These are phyloP conservation scores for Serendipita sp. DNA, from an alignment of 768 basidiomycete genomes.

Conservation along the genomic window DNA sequence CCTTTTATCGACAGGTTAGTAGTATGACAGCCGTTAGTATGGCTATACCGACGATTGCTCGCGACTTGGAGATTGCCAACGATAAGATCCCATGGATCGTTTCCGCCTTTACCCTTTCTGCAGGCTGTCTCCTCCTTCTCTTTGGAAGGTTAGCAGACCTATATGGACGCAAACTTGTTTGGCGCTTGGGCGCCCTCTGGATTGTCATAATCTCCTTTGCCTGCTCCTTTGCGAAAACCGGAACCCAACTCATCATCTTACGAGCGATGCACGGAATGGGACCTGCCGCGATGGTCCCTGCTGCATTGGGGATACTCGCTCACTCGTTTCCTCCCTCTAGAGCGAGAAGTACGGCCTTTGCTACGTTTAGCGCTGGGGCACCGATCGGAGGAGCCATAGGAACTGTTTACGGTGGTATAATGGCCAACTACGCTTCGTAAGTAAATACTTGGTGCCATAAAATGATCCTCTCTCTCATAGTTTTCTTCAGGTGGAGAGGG, in stretches of 20 bases:
- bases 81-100: neutral
- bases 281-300: conserved; percentile 56
- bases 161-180: conserved; percentile 55
- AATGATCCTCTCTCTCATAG: neutral
- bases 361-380: conserved; percentile 71
- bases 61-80: neutral
- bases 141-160: conserved; percentile 69
- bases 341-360: conserved; percentile 59
- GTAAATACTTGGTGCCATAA: conserved; percentile 10
- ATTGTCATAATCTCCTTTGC: conserved; percentile 43
- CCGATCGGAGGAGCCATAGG: conserved; percentile 68
- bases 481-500: conserved; percentile 43
- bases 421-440: conserved; percentile 37
- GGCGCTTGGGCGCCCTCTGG: conserved; percentile 40
- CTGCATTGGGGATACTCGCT: conserved; percentile 65
- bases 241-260: conserved; percentile 47
- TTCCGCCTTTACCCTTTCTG: neutral
- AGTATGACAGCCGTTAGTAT: neutral
- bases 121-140: conserved; percentile 52
- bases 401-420: conserved; percentile 47
- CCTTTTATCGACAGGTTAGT: neutral
- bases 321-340: conserved; percentile 53
- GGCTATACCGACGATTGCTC: neutral
- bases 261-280: conserved; percentile 73
- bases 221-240: conserved; percentile 46